phyloP scores from a whole-genome alignment of 495 filamentous ascomycete genomes.

The Aspergillus diversus region DNA sequence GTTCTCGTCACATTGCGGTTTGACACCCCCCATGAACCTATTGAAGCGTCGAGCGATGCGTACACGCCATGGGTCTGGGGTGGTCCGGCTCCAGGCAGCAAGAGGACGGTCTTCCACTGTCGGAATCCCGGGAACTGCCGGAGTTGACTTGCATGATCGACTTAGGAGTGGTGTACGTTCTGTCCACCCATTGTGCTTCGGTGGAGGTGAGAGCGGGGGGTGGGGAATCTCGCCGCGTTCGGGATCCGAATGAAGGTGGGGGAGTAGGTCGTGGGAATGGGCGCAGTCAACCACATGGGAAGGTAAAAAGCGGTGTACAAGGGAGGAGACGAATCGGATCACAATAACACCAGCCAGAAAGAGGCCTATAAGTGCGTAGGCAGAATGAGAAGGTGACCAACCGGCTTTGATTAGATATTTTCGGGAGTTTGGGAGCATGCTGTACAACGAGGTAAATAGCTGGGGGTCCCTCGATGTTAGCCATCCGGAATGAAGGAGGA shows the following conservation, averaged over 20 bases:
- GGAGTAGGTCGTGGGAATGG: constrained; percentile 66
- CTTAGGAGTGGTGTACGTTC: constrained; percentile 53
- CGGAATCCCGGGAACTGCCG: constrained; percentile 23
- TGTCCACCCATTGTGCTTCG: constrained; percentile 28
- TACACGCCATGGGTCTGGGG: constrained; percentile 44
- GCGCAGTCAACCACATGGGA: constrained; percentile 95
- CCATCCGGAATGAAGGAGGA: constrained; percentile 16
- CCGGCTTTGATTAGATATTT: constrained; percentile 71
- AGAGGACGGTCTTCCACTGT: neutral
- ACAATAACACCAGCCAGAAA: constrained; percentile 84
- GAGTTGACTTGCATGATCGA: constrained; percentile 31
- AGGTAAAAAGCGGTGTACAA: constrained; percentile 82
- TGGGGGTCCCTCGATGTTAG: constrained; percentile 37
- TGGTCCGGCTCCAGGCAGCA: constrained; percentile 2
- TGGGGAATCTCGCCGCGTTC: constrained; percentile 33
- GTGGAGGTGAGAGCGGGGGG: constrained; percentile 22
- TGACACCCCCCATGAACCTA: constrained; percentile 68
- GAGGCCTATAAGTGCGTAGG: constrained; percentile 72
- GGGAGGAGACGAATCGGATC: constrained; percentile 76
- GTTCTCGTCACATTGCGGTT: constrained; percentile 68
- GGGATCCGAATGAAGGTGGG: constrained; percentile 41
- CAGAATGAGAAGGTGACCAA: constrained; percentile 65
- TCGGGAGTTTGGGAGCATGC: constrained; percentile 87
- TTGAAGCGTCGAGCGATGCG: constrained; percentile 55
- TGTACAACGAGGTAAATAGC: constrained; percentile 92